Evolutionary conservation across 2,329 filamentous ascomycete species (phyloP).

Genomic region (Tolypocladium tundrense): DNA sequence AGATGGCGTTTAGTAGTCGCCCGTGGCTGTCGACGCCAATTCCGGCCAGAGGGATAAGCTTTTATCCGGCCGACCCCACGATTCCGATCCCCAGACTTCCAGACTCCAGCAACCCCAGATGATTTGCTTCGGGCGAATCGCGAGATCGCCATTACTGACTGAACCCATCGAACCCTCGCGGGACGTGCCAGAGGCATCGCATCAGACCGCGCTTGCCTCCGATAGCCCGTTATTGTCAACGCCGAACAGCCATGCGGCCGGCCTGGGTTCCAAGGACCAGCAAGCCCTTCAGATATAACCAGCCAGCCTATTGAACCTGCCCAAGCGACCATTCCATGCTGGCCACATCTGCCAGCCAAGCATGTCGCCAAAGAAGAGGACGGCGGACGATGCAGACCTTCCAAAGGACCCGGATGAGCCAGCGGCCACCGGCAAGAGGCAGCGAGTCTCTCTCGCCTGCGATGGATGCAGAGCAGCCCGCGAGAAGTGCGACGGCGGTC

Average conservation of each 20-base stretch:
- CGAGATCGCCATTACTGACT: background rate
- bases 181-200: no score
- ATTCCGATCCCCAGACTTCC: background rate
- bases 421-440: slow-evolving; percentile 36
- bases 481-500: slow-evolving; percentile 63
- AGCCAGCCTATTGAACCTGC: background rate
- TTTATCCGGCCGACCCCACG: slow-evolving; percentile 8
- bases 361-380: slow-evolving; percentile 30
- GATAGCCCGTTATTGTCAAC: background rate
- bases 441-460: slow-evolving; percentile 58
- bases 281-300: background rate
- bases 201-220: background rate
- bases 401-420: background rate
- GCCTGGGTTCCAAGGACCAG: background rate
- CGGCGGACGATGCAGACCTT: slow-evolving; percentile 1
- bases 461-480: slow-evolving; percentile 57
- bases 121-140: background rate
- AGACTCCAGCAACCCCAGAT: background rate
- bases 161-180: background rate
- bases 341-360: slow-evolving; percentile 3
- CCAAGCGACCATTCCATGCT: background rate
- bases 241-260: background rate
- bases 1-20: background rate
- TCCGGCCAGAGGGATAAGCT: slow-evolving; percentile 5
- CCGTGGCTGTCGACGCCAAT: no score